These are phyloP conservation scores for Dissoconium aciculare DNA, from an alignment of 2,329 filamentous ascomycete species.

Conservation along the genomic window DNA sequence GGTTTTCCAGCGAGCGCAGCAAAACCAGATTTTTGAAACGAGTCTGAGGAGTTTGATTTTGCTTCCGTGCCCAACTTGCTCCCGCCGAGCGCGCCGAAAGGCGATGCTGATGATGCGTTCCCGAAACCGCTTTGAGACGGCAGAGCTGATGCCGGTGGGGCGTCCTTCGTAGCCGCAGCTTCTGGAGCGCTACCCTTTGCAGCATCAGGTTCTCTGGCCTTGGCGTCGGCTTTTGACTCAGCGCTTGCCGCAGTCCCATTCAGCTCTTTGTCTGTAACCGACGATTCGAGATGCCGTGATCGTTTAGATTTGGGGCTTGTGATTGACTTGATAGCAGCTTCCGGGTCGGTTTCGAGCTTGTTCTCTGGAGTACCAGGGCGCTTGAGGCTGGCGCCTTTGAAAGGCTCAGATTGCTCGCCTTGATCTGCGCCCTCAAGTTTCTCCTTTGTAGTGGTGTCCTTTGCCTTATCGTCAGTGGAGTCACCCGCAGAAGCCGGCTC, in stretches of 20 bases:
- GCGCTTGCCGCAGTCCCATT: constrained; percentile 4
- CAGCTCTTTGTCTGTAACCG: constrained; percentile 20
- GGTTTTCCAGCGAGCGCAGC: constrained; percentile 28
- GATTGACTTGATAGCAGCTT: constrained; percentile 13
- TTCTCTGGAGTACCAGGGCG: constrained; percentile 13
- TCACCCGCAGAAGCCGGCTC: no score
- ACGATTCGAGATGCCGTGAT: constrained; percentile 23
- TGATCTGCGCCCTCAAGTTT: constrained; percentile 11
- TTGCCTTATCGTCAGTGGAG: no score
- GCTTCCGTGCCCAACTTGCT: constrained; percentile 21
- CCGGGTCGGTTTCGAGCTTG: constrained; percentile 7
- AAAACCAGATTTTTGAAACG: constrained; percentile 39
- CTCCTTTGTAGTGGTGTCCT: constrained; percentile 23
- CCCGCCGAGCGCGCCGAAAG: constrained; percentile 32
- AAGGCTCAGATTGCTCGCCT: constrained; percentile 16
- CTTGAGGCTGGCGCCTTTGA: constrained; percentile 6
- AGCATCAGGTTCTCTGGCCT: constrained; percentile 11
- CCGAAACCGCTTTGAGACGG: constrained; percentile 27
- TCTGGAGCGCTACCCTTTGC: constrained; percentile 10
- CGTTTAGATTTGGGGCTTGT: constrained; percentile 37
- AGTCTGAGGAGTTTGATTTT: constrained; percentile 27
- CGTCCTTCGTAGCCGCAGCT: constrained; percentile 10
- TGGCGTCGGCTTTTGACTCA: constrained; percentile 13
- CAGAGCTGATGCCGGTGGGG: not conserved
- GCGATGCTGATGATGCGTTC: constrained; percentile 32